A percentile compares a stretch with the other conserved stretches of the same genome.
phyloP scores from a whole-genome alignment of 139 green algal genomes.

The Micractinium sp. region DNA sequence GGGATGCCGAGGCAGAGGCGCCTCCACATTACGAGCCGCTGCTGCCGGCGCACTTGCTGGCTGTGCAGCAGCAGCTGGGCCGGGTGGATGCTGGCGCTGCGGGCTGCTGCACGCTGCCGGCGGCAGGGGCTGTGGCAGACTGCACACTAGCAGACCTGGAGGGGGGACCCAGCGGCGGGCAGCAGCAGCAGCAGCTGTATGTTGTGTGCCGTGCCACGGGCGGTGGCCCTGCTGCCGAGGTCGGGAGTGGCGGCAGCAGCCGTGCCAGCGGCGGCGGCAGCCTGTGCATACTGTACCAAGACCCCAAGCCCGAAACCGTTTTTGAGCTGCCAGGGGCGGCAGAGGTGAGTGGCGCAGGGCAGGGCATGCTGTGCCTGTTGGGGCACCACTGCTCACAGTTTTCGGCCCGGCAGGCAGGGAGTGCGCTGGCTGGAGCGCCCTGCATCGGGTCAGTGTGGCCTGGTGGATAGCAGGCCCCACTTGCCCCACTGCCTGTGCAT shows the following conservation, averaged over 20 bases:
- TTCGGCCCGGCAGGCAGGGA: too few relatives aligned
- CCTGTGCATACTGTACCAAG: constrained; percentile 17
- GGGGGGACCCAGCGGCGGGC: neutral
- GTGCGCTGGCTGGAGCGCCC: too few relatives aligned
- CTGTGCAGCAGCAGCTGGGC: neutral
- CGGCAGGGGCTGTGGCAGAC: neutral
- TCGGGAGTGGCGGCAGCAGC: neutral
- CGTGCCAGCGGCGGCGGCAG: neutral
- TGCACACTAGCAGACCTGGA: constrained; percentile 24
- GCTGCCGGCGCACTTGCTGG: neutral
- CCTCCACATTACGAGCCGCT: constrained; percentile 13
- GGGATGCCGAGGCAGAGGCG: neutral
- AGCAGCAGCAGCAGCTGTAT: constrained; percentile 24
- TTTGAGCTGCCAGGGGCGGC: constrained; percentile 31
- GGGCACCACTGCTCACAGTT: neutral
- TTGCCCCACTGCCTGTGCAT: too few relatives aligned
- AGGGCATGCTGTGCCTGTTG: neutral
- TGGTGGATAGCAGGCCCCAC: too few relatives aligned
- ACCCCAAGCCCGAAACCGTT: constrained; percentile 21
- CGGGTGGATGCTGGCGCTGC: neutral
- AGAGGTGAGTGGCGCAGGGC: constrained; percentile 1
- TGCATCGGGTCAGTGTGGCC: too few relatives aligned
- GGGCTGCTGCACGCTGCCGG: neutral
- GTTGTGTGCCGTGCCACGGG: neutral
- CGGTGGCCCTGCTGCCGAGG: neutral